These are phyloP conservation scores for Tilletia horrida DNA, from an alignment of 1,284 basidiomycete species.

Conservation along the genomic window DNA sequence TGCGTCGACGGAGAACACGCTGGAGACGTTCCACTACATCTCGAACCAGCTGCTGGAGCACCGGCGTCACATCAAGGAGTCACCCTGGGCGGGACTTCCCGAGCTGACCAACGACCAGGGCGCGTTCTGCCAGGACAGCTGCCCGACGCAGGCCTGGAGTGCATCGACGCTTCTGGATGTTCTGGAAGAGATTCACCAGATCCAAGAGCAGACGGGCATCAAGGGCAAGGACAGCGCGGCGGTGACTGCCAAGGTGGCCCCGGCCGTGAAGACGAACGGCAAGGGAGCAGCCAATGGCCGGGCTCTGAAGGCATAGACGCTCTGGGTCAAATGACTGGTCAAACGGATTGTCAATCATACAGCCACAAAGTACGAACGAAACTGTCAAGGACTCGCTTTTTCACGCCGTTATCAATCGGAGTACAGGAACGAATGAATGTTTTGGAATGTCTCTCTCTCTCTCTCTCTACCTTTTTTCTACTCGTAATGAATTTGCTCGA, in stretches of 20 bases:
- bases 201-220: constrained; percentile 6
- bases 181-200: constrained; percentile 37
- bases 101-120: constrained; percentile 49
- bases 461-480: no score
- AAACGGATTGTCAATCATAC: no score
- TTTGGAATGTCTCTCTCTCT: no score
- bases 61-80: constrained; percentile 33
- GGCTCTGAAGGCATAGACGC: no score
- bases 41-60: constrained; percentile 39
- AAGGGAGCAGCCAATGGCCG: no score
- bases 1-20: constrained; percentile 10
- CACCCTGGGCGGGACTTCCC: constrained; percentile 47
- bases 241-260: neutral
- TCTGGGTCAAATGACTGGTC: no score
- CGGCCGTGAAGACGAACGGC: no score
- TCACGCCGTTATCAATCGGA: no score
- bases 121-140: constrained; percentile 41
- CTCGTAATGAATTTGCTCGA: no score
- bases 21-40: constrained; percentile 35
- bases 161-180: constrained; percentile 45
- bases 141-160: constrained; percentile 48
- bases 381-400: no score
- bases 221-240: neutral
- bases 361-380: no score
- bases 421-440: no score